Evolutionary conservation across 2,329 filamentous ascomycete species (phyloP).

Genomic region (Acrocalymma vagum): DNA sequence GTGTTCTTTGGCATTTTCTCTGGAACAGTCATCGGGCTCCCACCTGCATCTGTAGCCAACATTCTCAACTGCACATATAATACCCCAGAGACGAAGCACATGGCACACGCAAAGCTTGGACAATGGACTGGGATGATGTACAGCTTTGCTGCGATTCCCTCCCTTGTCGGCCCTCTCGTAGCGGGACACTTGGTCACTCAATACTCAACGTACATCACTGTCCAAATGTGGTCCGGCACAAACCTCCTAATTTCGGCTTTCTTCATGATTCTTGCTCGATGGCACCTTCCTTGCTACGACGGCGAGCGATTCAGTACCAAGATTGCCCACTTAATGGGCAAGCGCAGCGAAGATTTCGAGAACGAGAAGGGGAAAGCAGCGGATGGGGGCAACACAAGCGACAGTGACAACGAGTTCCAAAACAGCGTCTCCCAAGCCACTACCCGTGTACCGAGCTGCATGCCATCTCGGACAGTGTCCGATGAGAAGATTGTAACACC

Average conservation of each 20-base stretch:
- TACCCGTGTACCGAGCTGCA: conserved; percentile 29
- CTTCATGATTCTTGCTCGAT: conserved; percentile 50
- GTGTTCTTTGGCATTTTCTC: conserved; percentile 58
- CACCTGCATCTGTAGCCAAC: conserved; percentile 58
- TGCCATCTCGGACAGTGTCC: conserved; percentile 16
- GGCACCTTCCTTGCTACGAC: conserved; percentile 39
- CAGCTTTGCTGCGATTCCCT: conserved; percentile 53
- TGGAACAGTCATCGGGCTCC: conserved; percentile 60
- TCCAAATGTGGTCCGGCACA: conserved; percentile 57
- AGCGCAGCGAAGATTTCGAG: conserved; percentile 8
- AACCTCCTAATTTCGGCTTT: conserved; percentile 51
- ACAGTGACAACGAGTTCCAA: conserved; percentile 11
- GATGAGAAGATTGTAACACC: conserved; percentile 20
- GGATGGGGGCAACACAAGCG: conserved; percentile 10
- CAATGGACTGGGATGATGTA: conserved; percentile 65
- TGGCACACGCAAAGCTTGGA: conserved; percentile 52
- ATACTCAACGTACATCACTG: conserved; percentile 53
- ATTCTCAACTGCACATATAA: conserved; percentile 51
- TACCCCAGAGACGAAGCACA: conserved; percentile 29
- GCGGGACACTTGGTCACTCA: conserved; percentile 55
- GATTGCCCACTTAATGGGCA: conserved; percentile 19
- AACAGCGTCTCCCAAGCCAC: conserved; percentile 27
- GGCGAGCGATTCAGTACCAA: conserved; percentile 30
- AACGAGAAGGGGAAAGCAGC: conserved; percentile 18
- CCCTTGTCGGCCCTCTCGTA: conserved; percentile 57